phyloP scores from a whole-genome alignment of 2,329 filamentous ascomycete genomes.

The Ascochyta pisi region DNA sequence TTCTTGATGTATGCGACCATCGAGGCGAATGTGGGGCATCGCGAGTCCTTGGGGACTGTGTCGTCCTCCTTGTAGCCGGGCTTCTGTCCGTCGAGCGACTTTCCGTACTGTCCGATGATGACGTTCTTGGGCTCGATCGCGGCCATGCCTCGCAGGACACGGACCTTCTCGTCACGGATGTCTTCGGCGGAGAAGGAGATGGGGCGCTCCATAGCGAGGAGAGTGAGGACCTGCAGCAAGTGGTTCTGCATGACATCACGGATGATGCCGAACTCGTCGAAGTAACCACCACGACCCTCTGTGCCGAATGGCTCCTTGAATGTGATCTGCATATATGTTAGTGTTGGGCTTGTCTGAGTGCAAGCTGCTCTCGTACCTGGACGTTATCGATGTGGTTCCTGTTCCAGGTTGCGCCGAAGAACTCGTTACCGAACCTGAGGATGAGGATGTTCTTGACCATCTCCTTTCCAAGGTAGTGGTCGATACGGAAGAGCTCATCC shows the following conservation, averaged over 20 bases:
- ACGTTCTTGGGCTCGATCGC: slow-evolving; percentile 99
- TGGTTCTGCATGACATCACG: slow-evolving; percentile 99
- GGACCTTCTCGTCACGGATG: slow-evolving; percentile 97
- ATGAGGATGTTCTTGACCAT: slow-evolving; percentile 99
- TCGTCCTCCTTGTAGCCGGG: slow-evolving; percentile 98
- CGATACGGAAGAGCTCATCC: slow-evolving; percentile 98
- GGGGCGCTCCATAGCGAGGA: slow-evolving; percentile 96
- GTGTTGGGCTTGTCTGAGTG: background rate
- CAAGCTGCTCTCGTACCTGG: slow-evolving; percentile 60
- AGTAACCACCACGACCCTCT: slow-evolving; percentile 96
- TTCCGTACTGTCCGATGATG: slow-evolving; percentile 98
- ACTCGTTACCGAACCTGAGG: slow-evolving; percentile 96
- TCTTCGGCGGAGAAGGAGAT: slow-evolving; percentile 98
- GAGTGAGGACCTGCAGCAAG: slow-evolving; percentile 91
- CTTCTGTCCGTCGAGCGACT: slow-evolving; percentile 94
- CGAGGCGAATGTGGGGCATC: slow-evolving; percentile 97
- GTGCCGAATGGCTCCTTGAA: slow-evolving; percentile 99
- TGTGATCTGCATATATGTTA: slow-evolving; percentile 68
- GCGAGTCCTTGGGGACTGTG: slow-evolving; percentile 94
- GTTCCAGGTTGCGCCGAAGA: slow-evolving; percentile 99
- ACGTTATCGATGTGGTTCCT: slow-evolving; percentile 99
- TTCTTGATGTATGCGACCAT: slow-evolving; percentile 99
- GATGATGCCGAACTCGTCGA: slow-evolving; percentile 99
- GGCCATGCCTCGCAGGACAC: slow-evolving; percentile 90
- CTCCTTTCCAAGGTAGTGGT: slow-evolving; percentile 99